Conservation (phyloP, 2,329 filamentous ascomycete species). For the Cytospora chrysosperma region DNA sequence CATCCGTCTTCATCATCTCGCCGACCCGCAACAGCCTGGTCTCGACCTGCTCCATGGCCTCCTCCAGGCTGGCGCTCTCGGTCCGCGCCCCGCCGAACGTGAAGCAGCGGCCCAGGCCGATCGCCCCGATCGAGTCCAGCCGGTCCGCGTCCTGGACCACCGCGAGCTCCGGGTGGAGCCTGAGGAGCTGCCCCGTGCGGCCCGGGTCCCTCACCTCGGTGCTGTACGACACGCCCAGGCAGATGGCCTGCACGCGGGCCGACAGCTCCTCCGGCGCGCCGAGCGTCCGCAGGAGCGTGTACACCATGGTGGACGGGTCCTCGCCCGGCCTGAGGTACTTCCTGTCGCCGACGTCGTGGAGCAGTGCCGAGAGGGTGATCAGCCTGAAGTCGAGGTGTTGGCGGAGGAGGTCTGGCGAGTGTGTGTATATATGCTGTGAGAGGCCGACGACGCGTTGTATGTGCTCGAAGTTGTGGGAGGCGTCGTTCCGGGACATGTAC, state of each 20-base stretch:
- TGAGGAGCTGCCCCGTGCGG: slow-evolving; percentile 60
- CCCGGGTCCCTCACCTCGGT: slow-evolving; percentile 67
- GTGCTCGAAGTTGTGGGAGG: slow-evolving; percentile 85
- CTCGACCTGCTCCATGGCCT: slow-evolving; percentile 71
- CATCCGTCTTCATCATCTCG: slow-evolving; percentile 62
- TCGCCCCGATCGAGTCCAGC: slow-evolving; percentile 84
- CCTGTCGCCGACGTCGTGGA: slow-evolving; percentile 87
- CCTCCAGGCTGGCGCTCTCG: slow-evolving; percentile 53
- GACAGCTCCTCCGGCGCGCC: slow-evolving; percentile 61
- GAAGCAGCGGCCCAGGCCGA: slow-evolving; percentile 79
- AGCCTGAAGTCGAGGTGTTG: slow-evolving; percentile 47
- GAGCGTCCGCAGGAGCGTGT: slow-evolving; percentile 52
- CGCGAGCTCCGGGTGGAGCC: slow-evolving; percentile 68
- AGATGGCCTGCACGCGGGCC: slow-evolving; percentile 67
- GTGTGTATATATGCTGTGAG: slow-evolving; percentile 60
- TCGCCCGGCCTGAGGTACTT: slow-evolving; percentile 68
- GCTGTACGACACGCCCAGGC: slow-evolving; percentile 74
- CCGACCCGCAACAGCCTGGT: slow-evolving; percentile 70
- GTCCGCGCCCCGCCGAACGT: slow-evolving; percentile 69
- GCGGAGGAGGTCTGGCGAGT: slow-evolving; percentile 22
- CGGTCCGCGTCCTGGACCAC: slow-evolving; percentile 92
- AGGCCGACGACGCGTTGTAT: slow-evolving; percentile 77
- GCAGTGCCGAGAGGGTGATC: slow-evolving; percentile 68
- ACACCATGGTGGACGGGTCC: slow-evolving; percentile 56
- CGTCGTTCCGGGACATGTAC: slow-evolving; percentile 78